Percentiles rank a stretch among this genome's conserved stretches.
Conservation (phyloP, 352 stramenopile genomes). For the Phytophthora ohioensis region DNA sequence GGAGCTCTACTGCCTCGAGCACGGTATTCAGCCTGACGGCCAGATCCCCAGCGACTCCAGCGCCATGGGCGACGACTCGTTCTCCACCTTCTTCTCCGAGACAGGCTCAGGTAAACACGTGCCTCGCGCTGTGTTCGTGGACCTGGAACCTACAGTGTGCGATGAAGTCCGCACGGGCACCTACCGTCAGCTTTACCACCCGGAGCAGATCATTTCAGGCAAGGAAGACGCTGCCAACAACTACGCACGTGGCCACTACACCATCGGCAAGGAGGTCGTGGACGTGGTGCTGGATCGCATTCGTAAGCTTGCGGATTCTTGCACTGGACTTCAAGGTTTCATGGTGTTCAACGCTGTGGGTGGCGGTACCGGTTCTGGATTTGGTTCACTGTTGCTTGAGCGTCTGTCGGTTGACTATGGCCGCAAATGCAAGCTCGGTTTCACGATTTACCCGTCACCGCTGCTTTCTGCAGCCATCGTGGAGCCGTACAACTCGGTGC, state of each 20-base stretch:
- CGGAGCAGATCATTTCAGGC: constrained; percentile 98
- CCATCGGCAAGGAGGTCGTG: constrained; percentile 96
- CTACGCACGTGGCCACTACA: constrained; percentile 94
- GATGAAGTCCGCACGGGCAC: constrained; percentile 97
- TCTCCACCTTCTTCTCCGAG: constrained; percentile 91
- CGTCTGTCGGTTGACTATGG: constrained; percentile 97
- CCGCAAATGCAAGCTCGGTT: constrained; percentile 96
- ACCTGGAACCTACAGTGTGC: constrained; percentile 97
- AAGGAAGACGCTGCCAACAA: constrained; percentile 97
- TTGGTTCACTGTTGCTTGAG: constrained; percentile 96
- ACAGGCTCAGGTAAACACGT: constrained; percentile 80
- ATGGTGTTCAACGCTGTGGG: constrained; percentile 4
- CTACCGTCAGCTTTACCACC: constrained; percentile 98
- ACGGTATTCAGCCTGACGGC: constrained; percentile 94
- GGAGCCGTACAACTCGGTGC: constrained; percentile 98
- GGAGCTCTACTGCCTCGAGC: constrained; percentile 93
- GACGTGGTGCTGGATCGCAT: constrained; percentile 97
- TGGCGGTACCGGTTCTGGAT: constrained; percentile 97
- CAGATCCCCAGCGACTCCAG: constrained; percentile 69
- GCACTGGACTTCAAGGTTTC: constrained; percentile 58
- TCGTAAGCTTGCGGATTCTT: constrained; percentile 97
- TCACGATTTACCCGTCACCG: constrained; percentile 49
- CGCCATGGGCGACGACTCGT: constrained; percentile 87
- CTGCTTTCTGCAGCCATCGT: constrained; percentile 97
- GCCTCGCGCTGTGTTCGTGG: constrained; percentile 92